Evolutionary conservation across 2,329 filamentous ascomycete species (phyloP).

Genomic region (Colletotrichum chrysophilum): DNA sequence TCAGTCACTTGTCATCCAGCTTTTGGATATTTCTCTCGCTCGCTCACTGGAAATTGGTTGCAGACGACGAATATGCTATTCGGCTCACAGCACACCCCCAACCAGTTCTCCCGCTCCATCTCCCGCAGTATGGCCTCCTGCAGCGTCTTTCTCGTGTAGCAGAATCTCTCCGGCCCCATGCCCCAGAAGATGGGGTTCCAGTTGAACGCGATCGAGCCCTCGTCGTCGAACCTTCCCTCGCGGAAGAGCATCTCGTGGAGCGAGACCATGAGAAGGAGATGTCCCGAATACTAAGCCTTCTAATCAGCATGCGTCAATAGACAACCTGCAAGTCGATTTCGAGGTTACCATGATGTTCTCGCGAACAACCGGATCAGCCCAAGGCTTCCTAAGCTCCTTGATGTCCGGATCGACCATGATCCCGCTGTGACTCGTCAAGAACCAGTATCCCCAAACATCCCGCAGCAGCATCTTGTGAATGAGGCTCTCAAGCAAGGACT

Average conservation of each 20-base stretch:
- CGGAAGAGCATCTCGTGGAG: constrained; percentile 47
- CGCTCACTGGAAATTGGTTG: constrained; percentile 46
- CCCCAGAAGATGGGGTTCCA: constrained; percentile 45
- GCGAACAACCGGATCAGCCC: constrained; percentile 42
- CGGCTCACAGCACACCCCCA: constrained; percentile 48
- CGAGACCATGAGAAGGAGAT: constrained; percentile 42
- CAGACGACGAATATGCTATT: constrained; percentile 44
- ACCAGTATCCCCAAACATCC: constrained; percentile 50
- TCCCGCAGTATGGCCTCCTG: constrained; percentile 38
- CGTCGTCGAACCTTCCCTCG: constrained; percentile 41
- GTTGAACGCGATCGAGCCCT: constrained; percentile 35
- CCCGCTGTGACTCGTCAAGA: constrained; percentile 38
- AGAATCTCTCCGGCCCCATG: constrained; percentile 37
- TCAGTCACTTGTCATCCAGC: accelerated
- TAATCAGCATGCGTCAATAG: not conserved
- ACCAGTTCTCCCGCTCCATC: constrained; percentile 42
- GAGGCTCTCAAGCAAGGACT: constrained; percentile 34
- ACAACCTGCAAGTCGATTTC: no score
- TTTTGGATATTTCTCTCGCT: no score
- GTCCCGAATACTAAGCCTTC: constrained; percentile 35
- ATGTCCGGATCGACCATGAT: constrained; percentile 37
- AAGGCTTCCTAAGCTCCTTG: constrained; percentile 42
- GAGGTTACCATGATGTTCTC: constrained; percentile 38
- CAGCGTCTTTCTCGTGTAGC: constrained; percentile 34
- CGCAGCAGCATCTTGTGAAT: constrained; percentile 46